These are phyloP conservation scores for Exserohilum turcica DNA, from an alignment of 2,329 filamentous ascomycete genomes.

Conservation along the genomic window DNA sequence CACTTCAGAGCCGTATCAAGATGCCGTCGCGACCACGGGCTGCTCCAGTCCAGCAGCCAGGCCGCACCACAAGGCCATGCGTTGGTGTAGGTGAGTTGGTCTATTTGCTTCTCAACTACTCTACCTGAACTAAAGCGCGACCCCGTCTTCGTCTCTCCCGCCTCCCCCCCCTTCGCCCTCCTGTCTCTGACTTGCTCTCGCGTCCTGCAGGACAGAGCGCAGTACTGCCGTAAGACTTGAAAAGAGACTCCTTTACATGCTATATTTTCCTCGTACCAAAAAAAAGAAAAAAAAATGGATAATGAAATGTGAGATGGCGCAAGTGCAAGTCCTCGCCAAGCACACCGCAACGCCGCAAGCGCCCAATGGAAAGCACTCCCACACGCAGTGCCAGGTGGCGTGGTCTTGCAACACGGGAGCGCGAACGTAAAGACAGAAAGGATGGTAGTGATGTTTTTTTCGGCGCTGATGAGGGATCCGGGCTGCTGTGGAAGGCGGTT, in stretches of 20 bases:
- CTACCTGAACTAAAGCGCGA: slow-evolving; percentile 26
- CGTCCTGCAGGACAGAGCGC: slow-evolving; percentile 21
- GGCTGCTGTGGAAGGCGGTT: slow-evolving; percentile 30
- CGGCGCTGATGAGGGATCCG: slow-evolving; percentile 32
- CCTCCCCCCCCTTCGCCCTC: neutral
- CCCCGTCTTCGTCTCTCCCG: slow-evolving; percentile 6
- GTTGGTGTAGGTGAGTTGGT: slow-evolving; percentile 19
- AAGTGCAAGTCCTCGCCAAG: slow-evolving; percentile 25
- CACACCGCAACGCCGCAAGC: slow-evolving; percentile 34
- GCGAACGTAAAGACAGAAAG: slow-evolving; percentile 29
- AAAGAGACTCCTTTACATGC: slow-evolving; percentile 37
- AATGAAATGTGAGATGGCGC: slow-evolving; percentile 31
- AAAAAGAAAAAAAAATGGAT: slow-evolving; percentile 19
- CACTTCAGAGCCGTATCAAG: slow-evolving; percentile 3
- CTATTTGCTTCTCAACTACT: slow-evolving; percentile 29
- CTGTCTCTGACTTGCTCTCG: slow-evolving; percentile 4
- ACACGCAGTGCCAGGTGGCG: slow-evolving; percentile 27
- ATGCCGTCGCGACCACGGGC: slow-evolving; percentile 1
- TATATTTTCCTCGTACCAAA: slow-evolving; percentile 35
- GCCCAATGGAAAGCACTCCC: slow-evolving; percentile 31
- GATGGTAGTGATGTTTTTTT: slow-evolving; percentile 21
- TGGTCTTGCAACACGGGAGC: slow-evolving; percentile 25
- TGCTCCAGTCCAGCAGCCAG: neutral
- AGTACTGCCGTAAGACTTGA: slow-evolving; percentile 14
- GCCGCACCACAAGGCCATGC: neutral